These are phyloP conservation scores for Teratosphaeria epicoccoides DNA, from an alignment of 2,329 filamentous ascomycete genomes.

Conservation along the genomic window DNA sequence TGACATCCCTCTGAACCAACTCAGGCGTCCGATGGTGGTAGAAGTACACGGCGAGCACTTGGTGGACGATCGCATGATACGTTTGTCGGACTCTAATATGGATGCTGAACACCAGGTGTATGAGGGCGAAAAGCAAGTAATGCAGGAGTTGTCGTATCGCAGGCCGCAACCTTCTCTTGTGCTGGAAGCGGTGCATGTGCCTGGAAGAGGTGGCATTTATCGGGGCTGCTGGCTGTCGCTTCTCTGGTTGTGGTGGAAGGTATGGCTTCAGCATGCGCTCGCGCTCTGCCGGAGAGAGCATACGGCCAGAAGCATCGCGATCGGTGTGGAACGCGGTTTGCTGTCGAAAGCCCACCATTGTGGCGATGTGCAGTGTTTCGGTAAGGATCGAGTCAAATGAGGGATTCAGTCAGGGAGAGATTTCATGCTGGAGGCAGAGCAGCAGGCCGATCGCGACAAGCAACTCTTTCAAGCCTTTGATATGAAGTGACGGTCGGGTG, in stretches of 20 bases:
- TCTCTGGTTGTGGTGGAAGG: constrained; percentile 17
- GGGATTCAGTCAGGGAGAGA: not conserved
- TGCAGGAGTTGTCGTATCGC: constrained; percentile 39
- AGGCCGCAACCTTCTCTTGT: constrained; percentile 14
- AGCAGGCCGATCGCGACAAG: too few species aligned
- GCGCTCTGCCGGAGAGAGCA: constrained; percentile 20
- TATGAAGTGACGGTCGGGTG: too few species aligned
- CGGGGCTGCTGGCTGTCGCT: not conserved
- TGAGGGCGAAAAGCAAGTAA: constrained; percentile 54
- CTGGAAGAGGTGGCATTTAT: not conserved
- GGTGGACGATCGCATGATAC: constrained; percentile 68
- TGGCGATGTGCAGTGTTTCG: not conserved
- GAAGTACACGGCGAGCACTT: constrained; percentile 70
- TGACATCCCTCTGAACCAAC: constrained; percentile 79
- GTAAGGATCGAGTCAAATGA: too few species aligned
- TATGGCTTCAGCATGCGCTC: constrained; percentile 25
- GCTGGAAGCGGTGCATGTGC: not conserved
- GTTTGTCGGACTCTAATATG: constrained; percentile 73
- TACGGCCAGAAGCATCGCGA: constrained; percentile 15
- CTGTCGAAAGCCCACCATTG: constrained; percentile 21
- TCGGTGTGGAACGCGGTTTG: constrained; percentile 21
- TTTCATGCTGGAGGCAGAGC: too few species aligned
- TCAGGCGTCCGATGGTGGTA: constrained; percentile 95
- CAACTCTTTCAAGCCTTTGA: too few species aligned
- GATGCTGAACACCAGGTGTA: constrained; percentile 77